Evolutionary conservation across 148 eudicot species (phyloP).

Genomic region (Rhododendron mucronatum): DNA sequence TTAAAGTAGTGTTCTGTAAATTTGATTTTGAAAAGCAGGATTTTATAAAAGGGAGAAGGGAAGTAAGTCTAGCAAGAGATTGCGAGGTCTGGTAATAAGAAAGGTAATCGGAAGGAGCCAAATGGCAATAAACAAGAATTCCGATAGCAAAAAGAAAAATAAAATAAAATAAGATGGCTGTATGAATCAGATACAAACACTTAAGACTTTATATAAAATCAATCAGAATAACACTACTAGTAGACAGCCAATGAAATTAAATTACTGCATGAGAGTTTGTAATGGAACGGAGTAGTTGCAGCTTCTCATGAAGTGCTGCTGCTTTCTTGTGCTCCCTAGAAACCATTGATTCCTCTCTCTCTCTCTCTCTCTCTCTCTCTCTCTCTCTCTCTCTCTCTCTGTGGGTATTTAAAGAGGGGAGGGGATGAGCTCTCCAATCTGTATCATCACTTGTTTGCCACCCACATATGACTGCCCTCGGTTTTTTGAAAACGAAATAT

Average conservation of each 20-base stretch:
- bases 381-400: constrained; percentile 12
- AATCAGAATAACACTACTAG: not conserved
- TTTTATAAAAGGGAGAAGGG: not conserved
- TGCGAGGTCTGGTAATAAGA: not conserved
- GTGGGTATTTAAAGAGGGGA: constrained; percentile 28
- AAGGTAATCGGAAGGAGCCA: not conserved
- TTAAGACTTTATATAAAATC: not conserved
- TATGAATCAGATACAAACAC: not conserved
- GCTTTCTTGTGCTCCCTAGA: constrained; percentile 73
- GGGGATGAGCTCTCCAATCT: constrained; percentile 49
- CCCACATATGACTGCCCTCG: constrained; percentile 27
- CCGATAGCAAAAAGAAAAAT: not conserved
- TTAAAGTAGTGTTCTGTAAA: not conserved
- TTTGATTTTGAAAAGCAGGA: not conserved
- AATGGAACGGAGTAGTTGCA: constrained; percentile 90
- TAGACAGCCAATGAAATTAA: not conserved
- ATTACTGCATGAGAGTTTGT: constrained; percentile 94
- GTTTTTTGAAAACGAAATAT: constrained; percentile 12
- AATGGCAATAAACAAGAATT: not conserved
- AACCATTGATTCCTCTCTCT: constrained; percentile 33
- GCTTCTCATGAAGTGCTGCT: constrained; percentile 70
- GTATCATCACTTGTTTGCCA: constrained; percentile 54
- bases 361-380: constrained; percentile 8
- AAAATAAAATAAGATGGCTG: not conserved
- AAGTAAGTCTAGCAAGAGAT: not conserved